Percentiles rank a stretch among this genome's conserved stretches.
Conservation (phyloP, 2,329 filamentous ascomycete species). For the Herpotrichia juniperi region DNA sequence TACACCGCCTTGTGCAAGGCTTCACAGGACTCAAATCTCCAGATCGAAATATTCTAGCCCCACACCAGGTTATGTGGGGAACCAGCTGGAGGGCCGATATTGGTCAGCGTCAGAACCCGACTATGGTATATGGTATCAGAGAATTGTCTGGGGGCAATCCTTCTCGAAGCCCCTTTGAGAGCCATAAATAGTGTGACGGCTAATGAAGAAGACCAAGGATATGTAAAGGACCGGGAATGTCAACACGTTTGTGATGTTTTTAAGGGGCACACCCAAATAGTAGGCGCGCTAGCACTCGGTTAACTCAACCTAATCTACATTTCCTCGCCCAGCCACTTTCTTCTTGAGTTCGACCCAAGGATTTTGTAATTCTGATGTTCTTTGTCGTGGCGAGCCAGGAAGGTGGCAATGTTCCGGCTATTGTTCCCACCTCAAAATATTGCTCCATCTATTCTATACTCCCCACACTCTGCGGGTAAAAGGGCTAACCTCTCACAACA, state of each 20-base stretch:
- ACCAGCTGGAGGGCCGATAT: not conserved
- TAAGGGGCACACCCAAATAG: slow-evolving; percentile 2
- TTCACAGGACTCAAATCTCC: not conserved
- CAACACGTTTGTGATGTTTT: not conserved
- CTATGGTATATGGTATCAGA: not conserved
- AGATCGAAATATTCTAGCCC: not conserved
- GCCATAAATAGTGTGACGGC: slow-evolving; percentile 3
- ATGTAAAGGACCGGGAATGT: not conserved
- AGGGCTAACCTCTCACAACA: slow-evolving; percentile 24
- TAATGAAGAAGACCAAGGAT: not conserved
- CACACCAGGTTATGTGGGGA: slow-evolving; percentile 1
- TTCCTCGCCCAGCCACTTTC: slow-evolving; percentile 4
- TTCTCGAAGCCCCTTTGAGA: not conserved
- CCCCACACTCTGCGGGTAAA: slow-evolving; percentile 40
- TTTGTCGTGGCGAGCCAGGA: slow-evolving; percentile 7
- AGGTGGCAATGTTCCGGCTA: slow-evolving; percentile 27
- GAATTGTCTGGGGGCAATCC: not conserved
- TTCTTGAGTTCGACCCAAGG: not conserved
- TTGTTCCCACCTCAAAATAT: slow-evolving; percentile 21
- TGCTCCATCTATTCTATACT: slow-evolving; percentile 29
- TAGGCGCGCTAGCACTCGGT: slow-evolving; percentile 15
- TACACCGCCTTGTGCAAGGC: not conserved
- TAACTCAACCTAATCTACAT: slow-evolving; percentile 10
- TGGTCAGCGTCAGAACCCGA: not conserved
- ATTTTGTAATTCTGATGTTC: not conserved